Evolutionary conservation across 192 early-diverging fungal genomes (phyloP), one percentile per base, ranked within the genome.

Genomic region (Diversispora epigaea): DNA sequence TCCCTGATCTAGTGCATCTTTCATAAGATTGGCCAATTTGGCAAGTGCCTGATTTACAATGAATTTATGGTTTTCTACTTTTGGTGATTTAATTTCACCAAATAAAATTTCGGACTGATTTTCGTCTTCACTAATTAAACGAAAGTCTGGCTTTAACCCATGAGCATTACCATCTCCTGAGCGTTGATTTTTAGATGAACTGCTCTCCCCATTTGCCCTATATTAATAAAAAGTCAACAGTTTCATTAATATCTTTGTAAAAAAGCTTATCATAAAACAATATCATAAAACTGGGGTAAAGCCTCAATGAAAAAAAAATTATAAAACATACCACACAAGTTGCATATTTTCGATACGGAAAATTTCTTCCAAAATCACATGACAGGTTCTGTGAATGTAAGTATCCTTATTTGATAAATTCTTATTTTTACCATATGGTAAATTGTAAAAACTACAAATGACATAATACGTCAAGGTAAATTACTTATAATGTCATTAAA

Each of bases 291-390:
- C 66, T 50, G 49, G 49, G 4, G 49, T 14, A 50, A 50, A 50
- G 49, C 49, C 49, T 50, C 4, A 5, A 8, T 50, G 4, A 14
- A 49, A 50, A 50, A 50, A 50, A 50, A 50, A 50, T 68, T 68
- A 68, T 68, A 25, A 25, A 68, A 68, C 66, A 68, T 68, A 68
- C 66, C 66, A 68, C 19, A 68, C 66, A 68, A 68, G 41, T 68
- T 68, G 66, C 7, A 68, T 17, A n/a, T n/a, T 68, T 68, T 68
- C 66, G 2, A 68, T 39, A 68, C 19, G 45, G 46, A 68, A 68
- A 40, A 68, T 68, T 25, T 68, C 45, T 25, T 68, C 66, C 66
- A 68, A 68, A 25, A 68, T 68, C n/a, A 14, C 66, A 68, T 68
- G 45, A 47, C 45, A 68, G 32, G 66, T 68, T 68, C 9, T 68